Percentiles rank a stretch among this genome's conserved stretches.
Conservation (phyloP, 2,329 filamentous ascomycete genomes). For the Ascochyta lentis region DNA sequence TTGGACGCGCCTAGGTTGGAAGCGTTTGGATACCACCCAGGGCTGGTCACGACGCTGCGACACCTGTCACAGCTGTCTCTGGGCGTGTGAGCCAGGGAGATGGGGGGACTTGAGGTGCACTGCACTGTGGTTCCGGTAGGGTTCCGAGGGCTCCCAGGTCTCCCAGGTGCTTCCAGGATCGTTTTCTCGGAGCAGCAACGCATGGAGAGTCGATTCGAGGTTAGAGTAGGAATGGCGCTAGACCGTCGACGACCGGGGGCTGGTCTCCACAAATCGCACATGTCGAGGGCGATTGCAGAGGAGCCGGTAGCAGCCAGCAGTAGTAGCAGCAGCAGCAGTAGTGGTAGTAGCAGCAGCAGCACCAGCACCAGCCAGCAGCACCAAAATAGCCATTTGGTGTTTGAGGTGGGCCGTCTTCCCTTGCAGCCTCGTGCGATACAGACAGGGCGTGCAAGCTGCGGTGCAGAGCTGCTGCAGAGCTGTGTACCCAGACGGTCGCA, state of each 20-base stretch:
- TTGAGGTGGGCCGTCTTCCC: slow-evolving; percentile 5
- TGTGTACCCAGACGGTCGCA: background rate
- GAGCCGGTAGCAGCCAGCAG: background rate
- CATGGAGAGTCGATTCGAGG: slow-evolving; percentile 6
- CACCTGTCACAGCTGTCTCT: background rate
- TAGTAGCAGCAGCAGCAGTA: too few species aligned
- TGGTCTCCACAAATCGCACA: background rate
- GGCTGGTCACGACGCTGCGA: background rate
- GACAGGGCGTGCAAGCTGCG: background rate
- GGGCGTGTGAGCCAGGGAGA: background rate
- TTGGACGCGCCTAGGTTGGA: background rate
- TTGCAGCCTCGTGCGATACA: slow-evolving; percentile 12
- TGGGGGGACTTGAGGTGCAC: background rate
- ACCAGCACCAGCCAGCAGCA: background rate
- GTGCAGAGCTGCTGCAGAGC: background rate
- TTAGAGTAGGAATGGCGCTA: slow-evolving; percentile 6
- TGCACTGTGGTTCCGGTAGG: slow-evolving; percentile 8
- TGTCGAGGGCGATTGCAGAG: background rate
- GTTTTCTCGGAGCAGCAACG: slow-evolving; percentile 1
- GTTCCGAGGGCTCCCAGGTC: slow-evolving; percentile 2
- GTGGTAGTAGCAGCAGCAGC: too few species aligned
- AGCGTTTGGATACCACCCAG: background rate
- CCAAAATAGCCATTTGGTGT: slow-evolving; percentile 3
- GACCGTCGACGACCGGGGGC: slow-evolving; percentile 1
- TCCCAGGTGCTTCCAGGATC: background rate